Evolutionary conservation across 225 moss, liverwort and hornwort species (phyloP).

Genomic region (Physcomitrium patens): DNA sequence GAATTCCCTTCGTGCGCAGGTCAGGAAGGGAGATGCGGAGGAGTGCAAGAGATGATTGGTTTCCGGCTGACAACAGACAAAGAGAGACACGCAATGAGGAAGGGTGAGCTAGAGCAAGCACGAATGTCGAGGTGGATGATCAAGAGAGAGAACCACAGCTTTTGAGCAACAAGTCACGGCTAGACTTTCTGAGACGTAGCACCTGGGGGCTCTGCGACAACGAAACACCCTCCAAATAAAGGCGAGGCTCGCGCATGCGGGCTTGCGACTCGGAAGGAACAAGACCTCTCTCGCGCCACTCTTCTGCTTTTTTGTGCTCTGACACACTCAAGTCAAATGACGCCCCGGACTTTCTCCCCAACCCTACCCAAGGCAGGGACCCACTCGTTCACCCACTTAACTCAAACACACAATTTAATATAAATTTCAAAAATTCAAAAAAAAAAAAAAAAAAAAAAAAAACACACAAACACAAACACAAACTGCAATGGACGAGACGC

Average conservation of each 20-base stretch:
- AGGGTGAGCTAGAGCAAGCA: background rate
- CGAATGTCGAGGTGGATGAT: background rate
- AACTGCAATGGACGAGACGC: too few species aligned
- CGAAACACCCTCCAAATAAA: background rate
- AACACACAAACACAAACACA: too few species aligned
- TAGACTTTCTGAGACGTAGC: background rate
- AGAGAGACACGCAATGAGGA: slow-evolving; percentile 39
- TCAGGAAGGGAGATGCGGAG: background rate
- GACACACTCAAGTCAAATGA: slow-evolving; percentile 8
- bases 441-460: too few species aligned
- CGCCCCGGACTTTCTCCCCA: slow-evolving; percentile 29
- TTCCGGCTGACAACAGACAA: slow-evolving; percentile 40
- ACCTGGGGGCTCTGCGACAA: background rate
- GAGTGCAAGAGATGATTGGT: background rate
- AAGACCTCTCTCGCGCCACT: background rate
- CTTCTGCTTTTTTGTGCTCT: too few species aligned
- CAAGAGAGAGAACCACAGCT: background rate
- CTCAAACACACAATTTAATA: too few species aligned
- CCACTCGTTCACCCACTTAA: too few species aligned
- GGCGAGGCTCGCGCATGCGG: slow-evolving; percentile 4
- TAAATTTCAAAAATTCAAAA: too few species aligned
- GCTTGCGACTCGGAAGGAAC: background rate
- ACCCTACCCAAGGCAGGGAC: too few species aligned
- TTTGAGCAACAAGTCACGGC: background rate
- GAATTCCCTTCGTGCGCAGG: too few species aligned